Base-by-base conservation (phyloP, 306 rosid genomes). In the Cicer pinnatifidum region DNA sequence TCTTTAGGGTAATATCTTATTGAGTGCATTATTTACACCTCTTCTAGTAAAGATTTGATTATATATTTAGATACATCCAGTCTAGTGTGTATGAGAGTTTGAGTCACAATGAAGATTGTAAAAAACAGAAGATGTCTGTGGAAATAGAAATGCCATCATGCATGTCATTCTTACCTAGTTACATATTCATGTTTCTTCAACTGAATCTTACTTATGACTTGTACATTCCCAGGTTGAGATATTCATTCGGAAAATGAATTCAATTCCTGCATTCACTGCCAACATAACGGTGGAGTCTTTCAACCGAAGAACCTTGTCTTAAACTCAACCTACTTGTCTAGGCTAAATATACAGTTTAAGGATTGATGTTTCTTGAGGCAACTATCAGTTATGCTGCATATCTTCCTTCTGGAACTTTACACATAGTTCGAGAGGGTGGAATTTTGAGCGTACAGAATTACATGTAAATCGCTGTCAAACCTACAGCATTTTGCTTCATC, bases 201-300 rank as follows among this genome's bases (percentile, higher is more conserved):
- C 72, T 53, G 20, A 58, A 16, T 50, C 64, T 46, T 77, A 52
- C 73, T 59, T 50, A 40, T 52, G 16, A 62, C 48, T 62, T 50
- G 33, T 47, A 66, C 77, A 71, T 46, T 87, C 78, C 72, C 93
- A 93, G 98, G 93, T 88, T 72, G 97, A 93, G 85, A 89, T 93
- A 81, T 93, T 91, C 76, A 69, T 93, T 56, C 80, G 90, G 84
- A 93, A 89, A 88, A 69, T 93, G 90, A 91, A 86, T 82, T 93
- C 98, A 47, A 89, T 93, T 72, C 98, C 98, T 72, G 98, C 98
- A 74, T 91, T 88, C 89, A 86, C 98, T 72, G 97, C 98, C 73
- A 93, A 93, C 92, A 69, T 91, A 82, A 93, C 98, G 4, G 96
- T 93, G 88, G 98, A 93, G 82, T 91, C 98, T 45, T 93, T 93